Conservation (phyloP, 495 filamentous ascomycete genomes). For the Aspergillus nanangensis region DNA sequence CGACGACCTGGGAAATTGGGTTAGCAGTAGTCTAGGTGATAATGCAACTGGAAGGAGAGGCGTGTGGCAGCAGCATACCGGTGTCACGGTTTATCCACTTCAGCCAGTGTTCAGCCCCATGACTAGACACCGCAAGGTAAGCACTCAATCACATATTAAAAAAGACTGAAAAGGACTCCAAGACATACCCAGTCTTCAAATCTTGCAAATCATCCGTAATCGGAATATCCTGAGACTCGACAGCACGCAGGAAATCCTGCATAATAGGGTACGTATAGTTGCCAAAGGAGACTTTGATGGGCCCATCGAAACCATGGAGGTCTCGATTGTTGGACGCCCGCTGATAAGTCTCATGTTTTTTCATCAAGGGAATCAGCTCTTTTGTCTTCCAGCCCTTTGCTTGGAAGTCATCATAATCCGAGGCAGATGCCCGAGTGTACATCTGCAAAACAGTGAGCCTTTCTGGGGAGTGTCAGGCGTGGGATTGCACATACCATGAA, state of each 20-base stretch:
- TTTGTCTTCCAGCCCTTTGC: conserved; percentile 77
- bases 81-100: conserved; percentile 71
- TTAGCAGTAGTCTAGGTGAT: conserved; percentile 6
- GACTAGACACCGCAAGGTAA: conserved; percentile 12
- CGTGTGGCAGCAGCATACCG: conserved; percentile 16
- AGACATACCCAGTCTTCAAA: conserved; percentile 57
- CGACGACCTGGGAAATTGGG: conserved; percentile 24
- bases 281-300: conserved; percentile 83
- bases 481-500: conserved; percentile 55
- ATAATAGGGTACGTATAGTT: conserved; percentile 69
- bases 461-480: neutral
- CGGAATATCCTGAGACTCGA: conserved; percentile 72
- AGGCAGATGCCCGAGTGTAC: conserved; percentile 79
- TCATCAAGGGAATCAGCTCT: conserved; percentile 76
- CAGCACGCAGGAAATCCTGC: conserved; percentile 77
- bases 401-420: conserved; percentile 82
- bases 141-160: too few species aligned
- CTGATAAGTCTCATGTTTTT: conserved; percentile 82
- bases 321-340: conserved; percentile 70
- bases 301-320: conserved; percentile 72
- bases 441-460: conserved; percentile 43
- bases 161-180: neutral
- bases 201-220: conserved; percentile 67
- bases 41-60: neutral
- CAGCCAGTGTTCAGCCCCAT: conserved; percentile 41